Percentiles rank a stretch among this genome's conserved stretches.
Evolutionary conservation across 139 green algal species (phyloP).

Genomic region (Coelastrella sp.): DNA sequence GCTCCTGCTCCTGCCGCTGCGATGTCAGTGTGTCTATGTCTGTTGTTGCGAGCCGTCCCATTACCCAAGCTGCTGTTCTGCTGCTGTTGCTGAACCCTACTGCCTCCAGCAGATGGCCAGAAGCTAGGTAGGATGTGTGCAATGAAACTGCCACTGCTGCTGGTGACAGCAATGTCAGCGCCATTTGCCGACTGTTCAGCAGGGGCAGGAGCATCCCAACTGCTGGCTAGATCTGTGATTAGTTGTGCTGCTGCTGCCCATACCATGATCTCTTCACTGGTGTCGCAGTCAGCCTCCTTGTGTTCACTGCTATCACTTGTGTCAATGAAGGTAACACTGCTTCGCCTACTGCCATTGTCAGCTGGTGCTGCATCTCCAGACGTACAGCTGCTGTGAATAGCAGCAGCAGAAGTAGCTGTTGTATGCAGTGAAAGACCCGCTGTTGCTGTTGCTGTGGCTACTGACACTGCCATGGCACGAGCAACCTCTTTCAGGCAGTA

Average conservation of each 20-base stretch:
- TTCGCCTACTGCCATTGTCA: neutral
- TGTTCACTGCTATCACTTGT: neutral
- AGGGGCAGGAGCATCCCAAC: neutral
- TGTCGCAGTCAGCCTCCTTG: too few species aligned
- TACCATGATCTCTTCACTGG: neutral
- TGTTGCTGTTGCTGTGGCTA: slow-evolving; percentile 6
- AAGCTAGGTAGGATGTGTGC: neutral
- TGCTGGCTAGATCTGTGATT: neutral
- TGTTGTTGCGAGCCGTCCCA: neutral
- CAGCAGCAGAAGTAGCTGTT: neutral
- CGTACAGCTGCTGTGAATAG: neutral
- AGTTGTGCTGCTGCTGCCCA: neutral
- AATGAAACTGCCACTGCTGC: slow-evolving; percentile 8
- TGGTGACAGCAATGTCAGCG: neutral
- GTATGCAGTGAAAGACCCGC: neutral
- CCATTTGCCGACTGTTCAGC: neutral
- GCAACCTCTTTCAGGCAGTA: slow-evolving; percentile 11
- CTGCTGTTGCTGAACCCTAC: slow-evolving; percentile 29
- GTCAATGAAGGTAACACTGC: neutral
- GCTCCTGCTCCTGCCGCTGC: neutral
- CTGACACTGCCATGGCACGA: neutral
- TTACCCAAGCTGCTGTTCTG: neutral
- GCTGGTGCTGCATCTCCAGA: slow-evolving; percentile 11
- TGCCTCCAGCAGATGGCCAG: neutral
- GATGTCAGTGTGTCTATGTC: neutral